Percentiles rank a stretch among this genome's conserved stretches.
Conservation (phyloP, 2,329 filamentous ascomycete species). For the Aureobasidium sp. region DNA sequence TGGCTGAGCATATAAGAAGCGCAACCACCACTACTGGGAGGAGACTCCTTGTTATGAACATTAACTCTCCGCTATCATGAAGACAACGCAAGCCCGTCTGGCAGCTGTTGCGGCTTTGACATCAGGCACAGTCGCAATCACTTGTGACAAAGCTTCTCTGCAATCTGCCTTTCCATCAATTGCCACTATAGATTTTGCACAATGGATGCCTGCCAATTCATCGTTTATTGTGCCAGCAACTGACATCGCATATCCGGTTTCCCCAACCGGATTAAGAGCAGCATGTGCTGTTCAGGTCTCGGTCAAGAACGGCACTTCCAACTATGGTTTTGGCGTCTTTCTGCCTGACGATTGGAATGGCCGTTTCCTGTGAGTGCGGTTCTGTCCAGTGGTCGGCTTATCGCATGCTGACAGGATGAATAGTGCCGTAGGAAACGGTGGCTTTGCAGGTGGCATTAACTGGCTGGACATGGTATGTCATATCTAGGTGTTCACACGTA, state of each 20-base stretch:
- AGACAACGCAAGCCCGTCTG: neutral
- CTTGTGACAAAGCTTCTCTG: conserved; percentile 31
- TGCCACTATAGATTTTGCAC: conserved; percentile 32
- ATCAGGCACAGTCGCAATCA: neutral
- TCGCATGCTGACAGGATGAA: neutral
- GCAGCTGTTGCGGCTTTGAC: neutral
- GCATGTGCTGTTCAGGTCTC: conserved; percentile 28
- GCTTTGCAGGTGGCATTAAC: conserved; percentile 42
- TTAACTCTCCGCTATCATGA: neutral
- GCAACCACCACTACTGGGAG: neutral
- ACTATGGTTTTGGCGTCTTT: conserved; percentile 28
- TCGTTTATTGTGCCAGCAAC: conserved; percentile 33
- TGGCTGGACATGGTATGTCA: conserved; percentile 40
- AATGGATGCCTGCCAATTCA: conserved; percentile 27
- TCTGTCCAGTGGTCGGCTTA: too few species aligned
- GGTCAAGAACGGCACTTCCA: conserved; percentile 24
- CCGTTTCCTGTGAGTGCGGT: conserved; percentile 22
- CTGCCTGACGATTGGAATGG: conserved; percentile 28
- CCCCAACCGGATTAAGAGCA: conserved; percentile 28
- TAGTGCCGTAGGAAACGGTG: conserved; percentile 38
- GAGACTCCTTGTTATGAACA: neutral
- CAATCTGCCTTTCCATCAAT: conserved; percentile 28
- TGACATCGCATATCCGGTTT: conserved; percentile 35
- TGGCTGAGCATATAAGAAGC: neutral
- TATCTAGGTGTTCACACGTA: neutral